Conservation (phyloP, 2,329 filamentous ascomycete species). For the Calycina herbarum region DNA sequence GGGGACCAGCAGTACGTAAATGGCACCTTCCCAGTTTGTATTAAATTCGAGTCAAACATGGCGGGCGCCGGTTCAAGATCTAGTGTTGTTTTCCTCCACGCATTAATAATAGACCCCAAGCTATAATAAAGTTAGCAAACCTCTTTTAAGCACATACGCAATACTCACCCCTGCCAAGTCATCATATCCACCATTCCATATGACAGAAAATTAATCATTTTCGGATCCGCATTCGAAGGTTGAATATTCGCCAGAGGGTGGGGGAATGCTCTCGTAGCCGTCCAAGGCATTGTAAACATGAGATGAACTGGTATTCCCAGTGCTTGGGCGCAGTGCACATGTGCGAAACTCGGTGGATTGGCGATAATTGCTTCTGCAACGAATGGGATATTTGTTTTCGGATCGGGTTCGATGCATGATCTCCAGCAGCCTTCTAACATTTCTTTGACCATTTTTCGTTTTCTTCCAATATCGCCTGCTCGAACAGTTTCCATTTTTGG, state of each 20-base stretch:
- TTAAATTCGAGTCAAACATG: slow-evolving; percentile 41
- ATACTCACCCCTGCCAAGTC: slow-evolving; percentile 49
- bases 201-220: slow-evolving; percentile 45
- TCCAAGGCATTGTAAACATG: slow-evolving; percentile 68
- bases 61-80: slow-evolving; percentile 42
- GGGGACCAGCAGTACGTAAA: slow-evolving; percentile 39
- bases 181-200: slow-evolving; percentile 50
- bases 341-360: slow-evolving; percentile 41
- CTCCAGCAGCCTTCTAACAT: slow-evolving; percentile 82
- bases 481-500: slow-evolving; percentile 73
- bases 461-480: slow-evolving; percentile 71
- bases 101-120: slow-evolving; percentile 48
- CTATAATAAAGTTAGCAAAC: slow-evolving; percentile 25
- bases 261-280: slow-evolving; percentile 28
- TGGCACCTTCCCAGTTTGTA: slow-evolving; percentile 36
- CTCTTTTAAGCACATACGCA: neutral
- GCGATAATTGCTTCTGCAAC: slow-evolving; percentile 35
- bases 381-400: slow-evolving; percentile 21
- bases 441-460: slow-evolving; percentile 69
- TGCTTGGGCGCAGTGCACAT: slow-evolving; percentile 58
- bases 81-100: slow-evolving; percentile 40
- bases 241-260: slow-evolving; percentile 49
- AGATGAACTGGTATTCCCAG: slow-evolving; percentile 61
- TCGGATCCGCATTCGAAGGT: slow-evolving; percentile 37
- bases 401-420: slow-evolving; percentile 67